Evolutionary conservation across 805 yeast species (phyloP), one percentile per base, ranked within the genome.

Genomic region (Myxozyma nipponensis): DNA sequence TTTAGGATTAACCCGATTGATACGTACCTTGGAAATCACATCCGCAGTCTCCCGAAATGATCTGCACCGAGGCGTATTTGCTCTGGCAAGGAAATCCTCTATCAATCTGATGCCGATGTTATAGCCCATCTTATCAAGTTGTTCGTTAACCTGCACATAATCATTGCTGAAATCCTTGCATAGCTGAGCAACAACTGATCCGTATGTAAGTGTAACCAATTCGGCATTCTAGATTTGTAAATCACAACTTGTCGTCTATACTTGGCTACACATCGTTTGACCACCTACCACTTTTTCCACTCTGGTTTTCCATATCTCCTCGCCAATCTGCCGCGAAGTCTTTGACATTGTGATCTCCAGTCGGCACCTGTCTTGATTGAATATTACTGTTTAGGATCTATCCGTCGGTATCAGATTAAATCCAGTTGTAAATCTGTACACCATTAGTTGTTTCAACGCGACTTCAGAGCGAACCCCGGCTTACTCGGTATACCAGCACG

Each of bases 101-200:
- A 93, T 86, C 51, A 93, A 68, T 57, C 98, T 73, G 42, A 89
- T 72, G 1, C 98, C 98, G 37, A 93, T 93, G 65, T 86, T 89
- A 67, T 90, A 87, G 0, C 98, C 98, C 98, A 93, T 91, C 57
- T 80, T 78, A 62, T 83, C 95, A 44, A 93, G 73, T 64, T 91
- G 95, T 45, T 73, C 72, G 64, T 93, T 93, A 50, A 93, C 96
- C 62, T 82, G 82, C 4, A 63, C 65, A 66, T 87, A 90, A 66
- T 90, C 86, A 56, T 79, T 76, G 47, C 83, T 77, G 67, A 78
- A 83, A 63, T 93, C 98, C 51, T 83, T 79, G 65, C 96, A 89
- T 46, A 93, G 71, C 63, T 91, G 97, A 13, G 95, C 80, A 42
- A 93, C 98, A 42, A 93, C 80, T 2, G 96, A 83, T 7, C 98